phyloP scores from a whole-genome alignment of 257 asterid species.

The Forsythia viridissima region DNA sequence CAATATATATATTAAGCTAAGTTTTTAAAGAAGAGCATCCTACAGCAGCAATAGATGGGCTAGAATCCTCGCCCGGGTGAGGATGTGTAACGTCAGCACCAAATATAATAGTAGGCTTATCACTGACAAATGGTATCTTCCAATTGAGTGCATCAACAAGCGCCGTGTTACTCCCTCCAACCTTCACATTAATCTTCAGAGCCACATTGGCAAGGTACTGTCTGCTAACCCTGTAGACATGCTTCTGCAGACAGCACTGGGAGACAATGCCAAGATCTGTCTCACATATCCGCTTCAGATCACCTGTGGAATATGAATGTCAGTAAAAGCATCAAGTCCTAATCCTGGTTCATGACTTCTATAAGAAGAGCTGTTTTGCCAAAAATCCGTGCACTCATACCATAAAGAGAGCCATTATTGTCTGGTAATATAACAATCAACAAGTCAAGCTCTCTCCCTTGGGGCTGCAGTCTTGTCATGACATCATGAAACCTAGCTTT shows the following conservation, averaged over 20 bases:
- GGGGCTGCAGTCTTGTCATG: slow-evolving; percentile 54
- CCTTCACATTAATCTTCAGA: slow-evolving; percentile 88
- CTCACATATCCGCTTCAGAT: slow-evolving; percentile 89
- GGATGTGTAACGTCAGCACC: slow-evolving; percentile 99
- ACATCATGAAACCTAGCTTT: slow-evolving; percentile 76
- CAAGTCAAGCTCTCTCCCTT: slow-evolving; percentile 80
- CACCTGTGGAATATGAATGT: slow-evolving; percentile 45
- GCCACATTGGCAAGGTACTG: slow-evolving; percentile 96
- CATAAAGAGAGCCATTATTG: slow-evolving; percentile 94
- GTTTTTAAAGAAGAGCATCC: slow-evolving; percentile 7
- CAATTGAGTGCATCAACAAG: slow-evolving; percentile 83
- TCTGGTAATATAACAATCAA: slow-evolving; percentile 86
- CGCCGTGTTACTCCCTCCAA: slow-evolving; percentile 94
- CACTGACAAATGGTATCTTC: slow-evolving; percentile 92
- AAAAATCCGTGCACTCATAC: slow-evolving; percentile 35
- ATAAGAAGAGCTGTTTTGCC: background rate
- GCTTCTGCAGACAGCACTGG: slow-evolving; percentile 94
- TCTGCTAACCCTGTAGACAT: slow-evolving; percentile 74
- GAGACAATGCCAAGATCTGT: slow-evolving; percentile 97
- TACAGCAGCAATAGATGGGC: slow-evolving; percentile 99
- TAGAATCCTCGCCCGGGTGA: slow-evolving; percentile 98
- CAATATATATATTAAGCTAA: background rate
- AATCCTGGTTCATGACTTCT: background rate
- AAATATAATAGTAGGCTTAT: slow-evolving; percentile 89
- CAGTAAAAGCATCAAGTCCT: background rate